These are phyloP conservation scores for Helichrysum umbraculigerum DNA, from an alignment of 129 eudicot species.

Conservation along the genomic window DNA sequence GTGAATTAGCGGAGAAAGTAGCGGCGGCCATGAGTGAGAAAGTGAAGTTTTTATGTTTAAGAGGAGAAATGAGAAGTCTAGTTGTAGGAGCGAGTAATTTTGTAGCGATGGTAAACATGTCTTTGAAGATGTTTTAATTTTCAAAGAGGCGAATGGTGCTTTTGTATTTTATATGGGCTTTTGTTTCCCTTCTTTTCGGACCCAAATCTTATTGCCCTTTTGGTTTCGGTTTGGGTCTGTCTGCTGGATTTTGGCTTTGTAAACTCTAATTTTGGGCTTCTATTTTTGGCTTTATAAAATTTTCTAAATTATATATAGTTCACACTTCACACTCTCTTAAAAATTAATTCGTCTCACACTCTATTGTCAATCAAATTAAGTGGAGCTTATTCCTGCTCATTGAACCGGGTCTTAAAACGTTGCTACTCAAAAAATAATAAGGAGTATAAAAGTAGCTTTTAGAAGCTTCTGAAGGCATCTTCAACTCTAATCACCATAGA, in stretches of 20 bases:
- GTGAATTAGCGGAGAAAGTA: conserved; percentile 30
- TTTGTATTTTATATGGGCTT: conserved; percentile 2
- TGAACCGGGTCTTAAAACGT: too few relatives aligned
- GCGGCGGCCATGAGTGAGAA: conserved; percentile 38
- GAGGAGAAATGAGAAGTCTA: conserved; percentile 2
- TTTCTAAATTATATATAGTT: too few relatives aligned
- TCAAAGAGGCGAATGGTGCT: not conserved
- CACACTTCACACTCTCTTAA: too few relatives aligned
- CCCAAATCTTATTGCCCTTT: not conserved
- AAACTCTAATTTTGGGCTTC: too few relatives aligned
- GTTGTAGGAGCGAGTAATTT: conserved; percentile 20
- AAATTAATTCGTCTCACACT: too few relatives aligned
- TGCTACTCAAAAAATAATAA: too few relatives aligned
- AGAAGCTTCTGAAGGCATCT: too few relatives aligned
- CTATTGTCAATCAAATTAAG: too few relatives aligned
- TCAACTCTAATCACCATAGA: too few relatives aligned
- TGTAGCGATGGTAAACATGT: conserved; percentile 37
- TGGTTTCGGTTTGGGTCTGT: conserved; percentile 7
- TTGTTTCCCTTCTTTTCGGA: not conserved
- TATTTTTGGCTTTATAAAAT: too few relatives aligned
- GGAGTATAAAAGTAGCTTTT: too few relatives aligned
- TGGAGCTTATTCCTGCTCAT: too few relatives aligned
- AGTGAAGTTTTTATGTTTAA: conserved; percentile 5
- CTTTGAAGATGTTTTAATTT: not conserved
- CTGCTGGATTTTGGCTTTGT: not conserved